Evolutionary conservation across 345 rosid genomes (phyloP).

Genomic region (Limnanthes douglasii): DNA sequence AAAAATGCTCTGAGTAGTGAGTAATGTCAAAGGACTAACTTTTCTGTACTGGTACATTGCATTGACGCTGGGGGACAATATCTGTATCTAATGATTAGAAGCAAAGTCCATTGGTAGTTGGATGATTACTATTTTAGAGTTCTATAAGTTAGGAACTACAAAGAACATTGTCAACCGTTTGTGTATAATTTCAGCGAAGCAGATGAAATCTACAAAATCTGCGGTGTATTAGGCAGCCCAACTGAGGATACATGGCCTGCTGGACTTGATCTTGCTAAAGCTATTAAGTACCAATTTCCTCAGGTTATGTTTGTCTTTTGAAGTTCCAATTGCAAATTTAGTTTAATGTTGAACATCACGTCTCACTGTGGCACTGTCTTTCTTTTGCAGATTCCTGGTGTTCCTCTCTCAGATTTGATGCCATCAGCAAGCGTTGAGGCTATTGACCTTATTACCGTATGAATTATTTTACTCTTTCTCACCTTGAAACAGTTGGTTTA

Average conservation of each 20-base stretch:
- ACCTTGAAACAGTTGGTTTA: not conserved
- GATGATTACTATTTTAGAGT: constrained; percentile 29
- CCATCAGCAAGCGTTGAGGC: constrained; percentile 66
- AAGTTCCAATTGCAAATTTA: not conserved
- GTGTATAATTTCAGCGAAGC: constrained; percentile 52
- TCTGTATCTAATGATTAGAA: not conserved
- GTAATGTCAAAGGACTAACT: no score
- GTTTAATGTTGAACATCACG: not conserved
- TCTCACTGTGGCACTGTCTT: not conserved
- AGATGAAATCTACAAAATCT: constrained; percentile 92
- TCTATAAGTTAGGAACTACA: constrained; percentile 99
- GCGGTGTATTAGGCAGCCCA: constrained; percentile 81
- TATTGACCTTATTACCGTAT: constrained; percentile 40
- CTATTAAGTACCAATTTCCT: constrained; percentile 70
- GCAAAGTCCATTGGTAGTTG: not conserved
- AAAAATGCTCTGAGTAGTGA: no score
- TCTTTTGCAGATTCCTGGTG: constrained; percentile 38
- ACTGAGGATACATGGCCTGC: constrained; percentile 64
- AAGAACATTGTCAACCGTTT: not conserved
- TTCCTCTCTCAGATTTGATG: constrained; percentile 30
- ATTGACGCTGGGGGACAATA: no score
- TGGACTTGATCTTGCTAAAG: constrained; percentile 75
- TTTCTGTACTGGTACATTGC: no score
- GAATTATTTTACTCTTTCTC: not conserved
- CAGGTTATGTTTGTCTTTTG: constrained; percentile 20